Conservation (phyloP, 495 filamentous ascomycete genomes). For the Penicillium goetzii region DNA sequence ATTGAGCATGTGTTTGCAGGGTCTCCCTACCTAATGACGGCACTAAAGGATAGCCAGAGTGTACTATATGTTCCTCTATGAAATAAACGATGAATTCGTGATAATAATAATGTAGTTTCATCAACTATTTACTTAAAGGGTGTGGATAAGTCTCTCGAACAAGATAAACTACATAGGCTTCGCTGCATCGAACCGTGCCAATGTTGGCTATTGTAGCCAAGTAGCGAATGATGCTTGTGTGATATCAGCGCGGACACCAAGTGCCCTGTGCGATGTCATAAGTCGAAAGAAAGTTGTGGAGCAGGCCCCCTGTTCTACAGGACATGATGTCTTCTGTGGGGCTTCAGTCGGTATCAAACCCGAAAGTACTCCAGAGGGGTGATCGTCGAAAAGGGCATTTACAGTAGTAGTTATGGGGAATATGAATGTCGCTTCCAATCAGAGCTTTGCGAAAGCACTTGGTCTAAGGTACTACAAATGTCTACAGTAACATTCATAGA, state of each 20-base stretch:
- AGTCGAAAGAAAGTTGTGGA: conserved; percentile 13
- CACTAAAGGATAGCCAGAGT: not conserved
- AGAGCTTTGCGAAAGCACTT: not conserved
- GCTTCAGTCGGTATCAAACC: conserved; percentile 3
- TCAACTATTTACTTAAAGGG: not conserved
- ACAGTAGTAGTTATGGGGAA: not conserved
- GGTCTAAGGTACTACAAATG: not conserved
- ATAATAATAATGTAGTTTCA: not conserved
- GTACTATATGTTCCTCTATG: not conserved
- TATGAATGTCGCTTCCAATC: not conserved
- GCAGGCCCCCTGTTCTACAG: not conserved
- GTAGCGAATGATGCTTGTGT: conserved; percentile 6
- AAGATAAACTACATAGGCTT: no score
- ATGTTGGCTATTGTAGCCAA: not conserved
- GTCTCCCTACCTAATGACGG: not conserved
- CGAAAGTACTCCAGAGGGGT: not conserved
- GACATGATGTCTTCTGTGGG: conserved; percentile 1
- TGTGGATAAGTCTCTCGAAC: no score
- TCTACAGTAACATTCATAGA: not conserved
- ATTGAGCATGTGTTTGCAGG: not conserved
- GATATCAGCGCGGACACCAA: conserved; percentile 17
- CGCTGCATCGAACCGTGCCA: not conserved
- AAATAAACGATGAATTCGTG: not conserved
- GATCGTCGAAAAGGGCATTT: not conserved
- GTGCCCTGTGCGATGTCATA: conserved; percentile 11